A percentile compares a stretch with the other conserved stretches of the same genome.
Evolutionary conservation across 1,139 yeast species (phyloP).

Genomic region (Nakaseomyces uthaithaninus): DNA sequence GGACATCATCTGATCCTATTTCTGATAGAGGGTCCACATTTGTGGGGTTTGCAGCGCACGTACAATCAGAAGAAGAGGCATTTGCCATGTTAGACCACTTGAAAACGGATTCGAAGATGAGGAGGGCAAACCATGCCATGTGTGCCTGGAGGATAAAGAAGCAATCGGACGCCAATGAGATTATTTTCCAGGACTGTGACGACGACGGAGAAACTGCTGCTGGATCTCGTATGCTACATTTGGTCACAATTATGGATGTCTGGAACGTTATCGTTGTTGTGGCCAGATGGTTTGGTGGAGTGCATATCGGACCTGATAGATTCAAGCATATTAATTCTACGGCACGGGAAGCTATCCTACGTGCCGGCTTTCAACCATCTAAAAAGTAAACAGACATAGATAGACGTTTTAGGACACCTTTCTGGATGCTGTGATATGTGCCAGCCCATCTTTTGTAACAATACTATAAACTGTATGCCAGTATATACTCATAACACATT

Average conservation of each 20-base stretch:
- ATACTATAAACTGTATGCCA: no score
- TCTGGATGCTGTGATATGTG: no score
- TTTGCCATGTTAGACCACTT: constrained; percentile 43
- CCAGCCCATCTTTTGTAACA: no score
- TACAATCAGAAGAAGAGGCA: constrained; percentile 59
- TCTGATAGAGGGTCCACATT: constrained; percentile 81
- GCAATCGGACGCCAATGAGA: constrained; percentile 34
- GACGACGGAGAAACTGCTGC: constrained; percentile 99
- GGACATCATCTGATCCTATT: constrained; percentile 72
- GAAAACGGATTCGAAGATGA: constrained; percentile 55
- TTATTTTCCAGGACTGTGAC: constrained; percentile 73
- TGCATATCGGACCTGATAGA: constrained; percentile 83
- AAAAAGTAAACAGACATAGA: constrained; percentile 16
- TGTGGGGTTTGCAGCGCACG: constrained; percentile 63
- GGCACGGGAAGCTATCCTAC: constrained; percentile 74
- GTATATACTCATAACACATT: not conserved
- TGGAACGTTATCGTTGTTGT: constrained; percentile 80
- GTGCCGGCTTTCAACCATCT: constrained; percentile 43
- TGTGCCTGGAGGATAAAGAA: constrained; percentile 68
- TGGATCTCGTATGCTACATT: constrained; percentile 77
- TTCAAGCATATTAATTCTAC: constrained; percentile 88
- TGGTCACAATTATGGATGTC: constrained; percentile 71
- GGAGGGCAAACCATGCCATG: constrained; percentile 72
- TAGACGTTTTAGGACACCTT: no score
- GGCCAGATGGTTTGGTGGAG: constrained; percentile 91